Base-by-base conservation (phyloP, 192 early-diverging fungal species). In the Coemansia sp. region DNA sequence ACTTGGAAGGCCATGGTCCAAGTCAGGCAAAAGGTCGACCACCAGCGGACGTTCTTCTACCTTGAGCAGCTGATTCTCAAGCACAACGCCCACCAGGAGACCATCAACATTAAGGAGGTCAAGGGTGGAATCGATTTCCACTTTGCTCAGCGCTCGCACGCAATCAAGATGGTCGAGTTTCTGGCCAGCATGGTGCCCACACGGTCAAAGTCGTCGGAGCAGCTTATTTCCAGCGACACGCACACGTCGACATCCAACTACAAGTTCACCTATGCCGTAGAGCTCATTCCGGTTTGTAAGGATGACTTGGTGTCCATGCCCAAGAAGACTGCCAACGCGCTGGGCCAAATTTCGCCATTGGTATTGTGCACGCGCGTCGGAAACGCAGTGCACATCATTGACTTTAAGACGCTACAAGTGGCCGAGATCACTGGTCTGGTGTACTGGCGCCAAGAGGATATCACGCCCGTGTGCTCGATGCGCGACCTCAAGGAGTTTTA, bases 1-100 rank as follows among this genome's bases (percentile, higher is more conserved):
- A 98, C 95, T 13, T 99, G 97, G 97, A 95, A 95, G 74, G 96
- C 97, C 18, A 89, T 93, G 71, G 96, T 97, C 18, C 97, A 99
- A 88, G 91, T 99, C 31, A 92, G 97, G 74, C 97, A 99, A 87
- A 98, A 98, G 86, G 95, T 96, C 29, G 88, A 91, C 49, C 97
- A 99, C 88, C 97, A 99, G 88, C 88, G 96, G 67, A 99, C 97
- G 10, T 99, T 99, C 86, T 90, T 98, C 67, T 98, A 94, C 82
- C 89, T 99, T 10, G 97, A 99, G 79, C 97, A 99, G 84, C 86
- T 99, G 68, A 98, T 99, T 67, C 90, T 99, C 63, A 97, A 97
- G 88, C 96, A 99, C 86, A 93, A 92, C 63, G 96, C 95, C 3
- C 95, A 97, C 88, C 92, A 92, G 68, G 96, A 99, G 74, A 98